Evolutionary conservation across 371 early-diverging fungal genomes (phyloP), one percentile per base, ranked within the genome.

Genomic region (Haplosporangium sp.): DNA sequence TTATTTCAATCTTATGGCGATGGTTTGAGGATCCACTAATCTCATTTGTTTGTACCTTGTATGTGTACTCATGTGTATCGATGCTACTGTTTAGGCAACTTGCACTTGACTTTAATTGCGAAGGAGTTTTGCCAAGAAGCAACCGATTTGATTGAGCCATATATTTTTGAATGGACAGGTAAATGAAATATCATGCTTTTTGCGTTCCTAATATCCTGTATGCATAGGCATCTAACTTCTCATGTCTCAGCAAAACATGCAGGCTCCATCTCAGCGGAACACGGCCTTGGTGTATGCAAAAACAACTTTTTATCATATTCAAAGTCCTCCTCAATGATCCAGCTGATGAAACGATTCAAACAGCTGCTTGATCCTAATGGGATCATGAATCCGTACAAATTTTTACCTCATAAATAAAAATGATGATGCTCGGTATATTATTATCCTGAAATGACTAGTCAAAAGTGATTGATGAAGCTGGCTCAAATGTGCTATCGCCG

Each of bases 21-120:
- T 27, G 27, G 27, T 27, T 27, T 27, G 27, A 27, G 27, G 27
- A 27, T 27, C 3, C 39, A 15, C 13, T n/a, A 35, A 42, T 42
- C 6, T 50, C n/a, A n/a, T 50, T 50, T 50, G 11, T 27, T 19
- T 20, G 4, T 10, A 20, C 2, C 13, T 10, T 19, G 53, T 62
- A 13, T 47, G 20, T 10, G 11, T 55, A 27, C 35, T 56, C 20
- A 37, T 57, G 17, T 35, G 42, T 44, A 47, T 20, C 8, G 13
- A 59, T 35, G 45, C 34, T 53, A 1, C 58, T 45, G 27, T 10
- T 56, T 68, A 83, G 93, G 95, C 17, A 98, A 99, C 82, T 71
- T 98, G 67, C 99, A 99, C 84, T 85, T 99, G 69, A 98, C 97
- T 83, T 91, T 98, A 45, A 93, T 93, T 15, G 92, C 96, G 4